Evolutionary conservation across 805 yeast genomes (phyloP).

Genomic region (Starmera amethionina): DNA sequence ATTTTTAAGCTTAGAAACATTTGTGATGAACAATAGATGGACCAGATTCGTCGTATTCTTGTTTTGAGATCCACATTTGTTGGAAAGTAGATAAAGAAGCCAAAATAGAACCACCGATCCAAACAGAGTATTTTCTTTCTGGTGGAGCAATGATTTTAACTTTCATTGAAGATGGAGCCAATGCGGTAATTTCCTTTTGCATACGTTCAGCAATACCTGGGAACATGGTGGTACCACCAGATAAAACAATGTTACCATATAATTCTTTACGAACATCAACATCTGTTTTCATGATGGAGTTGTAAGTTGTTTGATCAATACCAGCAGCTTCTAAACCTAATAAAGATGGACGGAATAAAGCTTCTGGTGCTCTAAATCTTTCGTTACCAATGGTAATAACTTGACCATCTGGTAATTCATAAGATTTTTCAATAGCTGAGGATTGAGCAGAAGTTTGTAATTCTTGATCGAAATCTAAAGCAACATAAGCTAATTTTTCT

Average conservation of each 20-base stretch:
- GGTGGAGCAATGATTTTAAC: constrained; percentile 99
- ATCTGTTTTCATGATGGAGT: constrained; percentile 92
- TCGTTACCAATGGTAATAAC: constrained; percentile 99
- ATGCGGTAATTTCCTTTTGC: constrained; percentile 99
- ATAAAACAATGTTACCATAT: constrained; percentile 98
- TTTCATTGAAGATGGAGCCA: constrained; percentile 99
- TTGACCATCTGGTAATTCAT: constrained; percentile 99
- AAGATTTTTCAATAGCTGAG: constrained; percentile 95
- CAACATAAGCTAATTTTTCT: constrained; percentile 98
- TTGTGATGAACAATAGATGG: constrained; percentile 84
- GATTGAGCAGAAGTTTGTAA: constrained; percentile 98
- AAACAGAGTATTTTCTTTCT: constrained; percentile 98
- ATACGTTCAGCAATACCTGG: constrained; percentile 99
- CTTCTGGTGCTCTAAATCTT: constrained; percentile 99
- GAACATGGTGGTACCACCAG: constrained; percentile 99
- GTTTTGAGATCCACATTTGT: constrained; percentile 99
- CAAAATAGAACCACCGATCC: constrained; percentile 99
- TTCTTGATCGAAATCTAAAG: constrained; percentile 98
- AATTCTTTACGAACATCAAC: constrained; percentile 98
- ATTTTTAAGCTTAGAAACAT: constrained; percentile 28
- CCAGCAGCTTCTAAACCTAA: constrained; percentile 91
- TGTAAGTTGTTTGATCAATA: constrained; percentile 85
- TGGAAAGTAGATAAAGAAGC: constrained; percentile 99
- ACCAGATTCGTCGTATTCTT: constrained; percentile 99
- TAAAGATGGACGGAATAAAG: constrained; percentile 96